Conservation (phyloP, 257 asterid genomes). For the Nicotiana benthamiana region DNA sequence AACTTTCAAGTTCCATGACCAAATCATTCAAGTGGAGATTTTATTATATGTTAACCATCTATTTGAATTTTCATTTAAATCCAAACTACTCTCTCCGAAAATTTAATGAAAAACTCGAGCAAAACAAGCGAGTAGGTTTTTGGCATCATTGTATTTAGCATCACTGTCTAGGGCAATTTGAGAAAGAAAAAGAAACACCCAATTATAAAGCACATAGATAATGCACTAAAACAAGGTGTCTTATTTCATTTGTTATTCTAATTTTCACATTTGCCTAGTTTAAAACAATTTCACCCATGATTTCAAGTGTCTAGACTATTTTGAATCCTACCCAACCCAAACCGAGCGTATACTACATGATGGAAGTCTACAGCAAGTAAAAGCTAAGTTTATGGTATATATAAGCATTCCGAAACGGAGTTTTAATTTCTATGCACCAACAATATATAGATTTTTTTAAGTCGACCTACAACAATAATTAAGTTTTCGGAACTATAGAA, state of each 20-base stretch:
- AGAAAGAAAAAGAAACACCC: neutral
- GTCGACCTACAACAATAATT: no score
- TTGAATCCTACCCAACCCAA: neutral
- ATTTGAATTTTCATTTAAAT: neutral
- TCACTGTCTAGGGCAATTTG: neutral
- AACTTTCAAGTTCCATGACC: conserved; percentile 3
- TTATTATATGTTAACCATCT: conserved; percentile 3
- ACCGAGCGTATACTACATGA: no score
- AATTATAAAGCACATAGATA: neutral
- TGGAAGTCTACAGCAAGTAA: neutral
- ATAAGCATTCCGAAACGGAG: neutral
- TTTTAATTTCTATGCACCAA: no score
- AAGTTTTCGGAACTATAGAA: no score
- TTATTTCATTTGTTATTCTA: neutral
- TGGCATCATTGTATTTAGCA: neutral
- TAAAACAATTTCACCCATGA: neutral
- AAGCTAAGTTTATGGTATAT: neutral
- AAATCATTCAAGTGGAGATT: neutral
- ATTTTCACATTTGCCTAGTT: neutral
- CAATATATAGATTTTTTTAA: no score
- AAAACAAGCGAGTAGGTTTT: neutral
- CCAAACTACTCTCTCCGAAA: neutral
- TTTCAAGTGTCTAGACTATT: neutral
- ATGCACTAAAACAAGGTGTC: neutral
- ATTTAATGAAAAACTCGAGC: neutral